Evolutionary conservation across 768 basidiomycete species (phyloP).

Genomic region (Trametes cingulata): DNA sequence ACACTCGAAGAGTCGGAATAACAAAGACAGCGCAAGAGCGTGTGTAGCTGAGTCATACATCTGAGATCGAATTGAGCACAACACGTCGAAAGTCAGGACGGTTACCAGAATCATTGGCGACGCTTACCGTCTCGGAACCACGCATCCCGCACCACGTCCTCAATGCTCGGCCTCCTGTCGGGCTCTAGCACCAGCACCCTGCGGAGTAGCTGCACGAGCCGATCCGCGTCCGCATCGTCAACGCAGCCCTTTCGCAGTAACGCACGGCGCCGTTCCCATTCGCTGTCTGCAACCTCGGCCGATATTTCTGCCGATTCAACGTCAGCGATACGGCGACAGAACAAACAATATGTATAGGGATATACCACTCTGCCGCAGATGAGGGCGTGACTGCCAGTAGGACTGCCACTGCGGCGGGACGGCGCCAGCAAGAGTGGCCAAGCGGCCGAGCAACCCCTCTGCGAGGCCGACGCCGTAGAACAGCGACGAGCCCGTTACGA

Average conservation of each 20-base stretch:
- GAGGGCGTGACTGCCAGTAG: background rate
- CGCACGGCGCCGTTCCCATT: constrained; percentile 35
- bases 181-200: constrained; percentile 44
- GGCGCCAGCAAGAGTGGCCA: background rate
- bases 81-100: background rate
- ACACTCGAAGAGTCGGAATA: too few species aligned
- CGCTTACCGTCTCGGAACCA: constrained; percentile 29
- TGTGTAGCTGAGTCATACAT: background rate
- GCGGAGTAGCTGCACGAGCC: constrained; percentile 41
- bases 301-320: constrained; percentile 30
- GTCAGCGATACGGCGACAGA: constrained; percentile 28
- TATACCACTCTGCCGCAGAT: constrained; percentile 25
- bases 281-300: constrained; percentile 29
- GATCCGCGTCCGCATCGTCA: constrained; percentile 34
- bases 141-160: constrained; percentile 37
- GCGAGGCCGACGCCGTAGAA: background rate
- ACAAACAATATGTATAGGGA: constrained; percentile 31
- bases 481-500: background rate
- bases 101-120: background rate
- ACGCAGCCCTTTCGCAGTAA: constrained; percentile 30
- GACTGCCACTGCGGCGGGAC: background rate
- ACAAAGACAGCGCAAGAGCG: background rate
- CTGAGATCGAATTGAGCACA: background rate
- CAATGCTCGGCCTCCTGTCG: constrained; percentile 42
- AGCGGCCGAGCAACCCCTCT: background rate